Conservation (phyloP, 768 basidiomycete genomes). For the Agrocybe pediades region DNA sequence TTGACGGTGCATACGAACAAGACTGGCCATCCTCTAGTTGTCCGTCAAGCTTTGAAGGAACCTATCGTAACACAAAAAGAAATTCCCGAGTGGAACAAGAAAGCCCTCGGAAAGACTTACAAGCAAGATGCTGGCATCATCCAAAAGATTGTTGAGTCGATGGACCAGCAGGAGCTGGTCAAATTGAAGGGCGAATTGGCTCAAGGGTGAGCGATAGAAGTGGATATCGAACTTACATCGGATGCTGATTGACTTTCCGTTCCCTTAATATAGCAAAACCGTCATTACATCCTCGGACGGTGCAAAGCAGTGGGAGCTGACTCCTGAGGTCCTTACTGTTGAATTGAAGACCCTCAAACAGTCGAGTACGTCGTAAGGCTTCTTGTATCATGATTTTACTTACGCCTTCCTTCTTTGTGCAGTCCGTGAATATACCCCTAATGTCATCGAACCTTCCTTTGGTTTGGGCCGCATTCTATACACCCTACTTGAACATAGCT, state of each 20-base stretch:
- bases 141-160: slow-evolving; percentile 60
- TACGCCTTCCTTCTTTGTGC: slow-evolving; percentile 10
- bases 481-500: slow-evolving; percentile 91
- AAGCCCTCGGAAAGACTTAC: slow-evolving; percentile 85
- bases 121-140: slow-evolving; percentile 77
- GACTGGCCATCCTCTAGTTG: slow-evolving; percentile 86
- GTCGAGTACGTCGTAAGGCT: slow-evolving; percentile 55
- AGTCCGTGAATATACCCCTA: slow-evolving; percentile 96
- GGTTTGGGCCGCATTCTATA: slow-evolving; percentile 97
- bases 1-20: slow-evolving; percentile 82
- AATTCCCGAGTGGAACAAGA: slow-evolving; percentile 84
- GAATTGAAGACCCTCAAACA: slow-evolving; percentile 87
- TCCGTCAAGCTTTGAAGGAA: slow-evolving; percentile 83
- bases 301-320: slow-evolving; percentile 63
- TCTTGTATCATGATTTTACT: slow-evolving; percentile 3
- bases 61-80: slow-evolving; percentile 82
- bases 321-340: slow-evolving; percentile 74
- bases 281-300: slow-evolving; percentile 61
- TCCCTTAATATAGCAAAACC: slow-evolving; percentile 44
- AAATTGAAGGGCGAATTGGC: slow-evolving; percentile 71
- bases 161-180: slow-evolving; percentile 67
- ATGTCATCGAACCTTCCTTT: slow-evolving; percentile 98
- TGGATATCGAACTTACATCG: not conserved
- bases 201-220: slow-evolving; percentile 58
- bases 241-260: not conserved